phyloP scores from a whole-genome alignment of 202 grass and related monocot species.

The Schoenoplectus triqueter region DNA sequence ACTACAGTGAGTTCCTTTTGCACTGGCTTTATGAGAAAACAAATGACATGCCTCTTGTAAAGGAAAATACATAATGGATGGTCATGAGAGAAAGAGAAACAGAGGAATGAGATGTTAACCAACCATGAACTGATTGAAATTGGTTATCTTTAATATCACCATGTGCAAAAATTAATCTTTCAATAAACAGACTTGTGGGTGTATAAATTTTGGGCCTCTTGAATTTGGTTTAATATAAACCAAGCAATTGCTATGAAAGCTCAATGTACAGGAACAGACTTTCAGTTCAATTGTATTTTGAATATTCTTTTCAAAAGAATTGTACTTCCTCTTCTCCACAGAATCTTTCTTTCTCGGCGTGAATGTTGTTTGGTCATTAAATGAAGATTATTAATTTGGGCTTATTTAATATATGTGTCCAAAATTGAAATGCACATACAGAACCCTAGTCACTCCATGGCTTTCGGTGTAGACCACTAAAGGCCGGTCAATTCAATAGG shows the following conservation, averaged over 20 bases:
- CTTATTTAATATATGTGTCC: constrained; percentile 37
- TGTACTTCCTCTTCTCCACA: constrained; percentile 30
- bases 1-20: constrained; percentile 48
- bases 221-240: constrained; percentile 10
- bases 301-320: constrained; percentile 6
- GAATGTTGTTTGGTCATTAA: constrained; percentile 36
- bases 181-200: background rate
- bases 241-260: constrained; percentile 4
- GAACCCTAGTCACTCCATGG: constrained; percentile 41
- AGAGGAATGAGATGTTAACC: constrained; percentile 47
- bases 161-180: too few species aligned
- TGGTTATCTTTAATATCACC: too few species aligned
- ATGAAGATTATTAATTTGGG: constrained; percentile 32
- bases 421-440: constrained; percentile 43
- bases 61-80: constrained; percentile 42
- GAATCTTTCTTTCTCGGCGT: constrained; percentile 62
- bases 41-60: constrained; percentile 46
- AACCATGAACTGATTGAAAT: background rate
- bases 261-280: background rate
- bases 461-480: constrained; percentile 46
- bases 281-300: constrained; percentile 13
- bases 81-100: constrained; percentile 42
- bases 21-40: constrained; percentile 57
- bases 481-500: constrained; percentile 40
- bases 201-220: background rate